Evolutionary conservation across 768 basidiomycete genomes (phyloP).

Genomic region (Mrakia hoshinonis): DNA sequence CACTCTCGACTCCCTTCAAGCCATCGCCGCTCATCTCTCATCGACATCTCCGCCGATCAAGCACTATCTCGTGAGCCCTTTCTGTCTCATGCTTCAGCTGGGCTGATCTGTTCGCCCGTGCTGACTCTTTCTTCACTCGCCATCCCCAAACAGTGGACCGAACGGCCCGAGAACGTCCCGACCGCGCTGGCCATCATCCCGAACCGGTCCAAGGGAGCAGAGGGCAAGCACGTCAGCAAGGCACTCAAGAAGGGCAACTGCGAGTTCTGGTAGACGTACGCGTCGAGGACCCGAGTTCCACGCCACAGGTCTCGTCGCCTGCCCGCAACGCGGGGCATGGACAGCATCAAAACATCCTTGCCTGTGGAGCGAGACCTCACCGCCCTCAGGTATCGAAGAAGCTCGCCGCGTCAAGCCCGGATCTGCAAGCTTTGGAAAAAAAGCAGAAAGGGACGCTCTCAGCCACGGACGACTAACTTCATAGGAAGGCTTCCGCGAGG

Average conservation of each 20-base stretch:
- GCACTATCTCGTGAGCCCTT: slow-evolving; percentile 34
- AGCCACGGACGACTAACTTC: too few relatives aligned
- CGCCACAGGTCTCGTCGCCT: too few relatives aligned
- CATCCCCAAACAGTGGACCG: slow-evolving; percentile 35
- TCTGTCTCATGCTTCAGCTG: too few relatives aligned
- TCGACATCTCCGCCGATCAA: slow-evolving; percentile 31
- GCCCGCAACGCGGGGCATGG: too few relatives aligned
- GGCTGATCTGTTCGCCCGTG: neutral
- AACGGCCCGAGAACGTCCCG: slow-evolving; percentile 40
- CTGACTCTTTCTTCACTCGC: neutral
- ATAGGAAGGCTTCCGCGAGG: too few relatives aligned
- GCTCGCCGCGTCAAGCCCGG: too few relatives aligned
- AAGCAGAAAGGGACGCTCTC: too few relatives aligned
- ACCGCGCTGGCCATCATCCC: slow-evolving; percentile 41
- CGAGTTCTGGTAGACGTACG: neutral
- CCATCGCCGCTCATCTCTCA: slow-evolving; percentile 31
- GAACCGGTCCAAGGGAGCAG: slow-evolving; percentile 31
- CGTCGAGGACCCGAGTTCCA: too few relatives aligned
- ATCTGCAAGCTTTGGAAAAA: too few relatives aligned
- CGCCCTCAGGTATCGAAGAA: too few relatives aligned
- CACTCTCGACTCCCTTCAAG: slow-evolving; percentile 8
- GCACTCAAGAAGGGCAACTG: neutral
- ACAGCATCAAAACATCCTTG: too few relatives aligned
- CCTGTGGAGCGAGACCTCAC: too few relatives aligned
- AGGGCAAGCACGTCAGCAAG: slow-evolving; percentile 1